Evolutionary conservation across 1,284 basidiomycete genomes (phyloP).

Genomic region (Cryptococcus amylolentus): DNA sequence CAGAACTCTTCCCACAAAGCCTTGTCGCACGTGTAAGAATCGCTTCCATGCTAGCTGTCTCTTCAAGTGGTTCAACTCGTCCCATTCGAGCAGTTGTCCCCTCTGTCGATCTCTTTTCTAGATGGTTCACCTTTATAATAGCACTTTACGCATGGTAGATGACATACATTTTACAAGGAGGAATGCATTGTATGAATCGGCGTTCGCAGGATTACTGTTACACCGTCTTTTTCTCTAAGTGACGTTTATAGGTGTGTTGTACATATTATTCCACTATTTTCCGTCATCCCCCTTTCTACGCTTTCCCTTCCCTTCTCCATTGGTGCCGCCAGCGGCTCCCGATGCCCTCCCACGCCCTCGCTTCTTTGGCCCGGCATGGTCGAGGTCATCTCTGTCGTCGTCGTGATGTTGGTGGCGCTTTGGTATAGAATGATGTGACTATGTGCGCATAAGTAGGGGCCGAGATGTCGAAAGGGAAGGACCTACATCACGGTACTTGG

Average conservation of each 20-base stretch:
- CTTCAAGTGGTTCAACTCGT: conserved; percentile 92
- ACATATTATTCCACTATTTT: background rate
- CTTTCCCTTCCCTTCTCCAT: conserved; percentile 2
- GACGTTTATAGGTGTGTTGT: background rate
- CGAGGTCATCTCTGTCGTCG: conserved; percentile 9
- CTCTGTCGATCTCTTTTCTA: conserved; percentile 67
- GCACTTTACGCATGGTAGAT: background rate
- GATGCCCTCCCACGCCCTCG: conserved; percentile 14
- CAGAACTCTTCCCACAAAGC: conserved; percentile 80
- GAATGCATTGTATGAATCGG: background rate
- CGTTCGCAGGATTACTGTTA: too few species aligned
- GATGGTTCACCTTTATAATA: background rate
- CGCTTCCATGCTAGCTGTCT: conserved; percentile 89
- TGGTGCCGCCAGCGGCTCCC: background rate
- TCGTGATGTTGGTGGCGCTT: conserved; percentile 8
- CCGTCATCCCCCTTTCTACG: conserved; percentile 9
- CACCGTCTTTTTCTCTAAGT: background rate
- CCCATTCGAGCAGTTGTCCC: conserved; percentile 83
- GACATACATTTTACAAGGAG: background rate
- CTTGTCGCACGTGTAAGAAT: conserved; percentile 93
- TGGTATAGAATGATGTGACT: conserved; percentile 16
- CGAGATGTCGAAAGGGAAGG: background rate
- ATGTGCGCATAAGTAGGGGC: background rate
- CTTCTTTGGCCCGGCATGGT: conserved; percentile 6
- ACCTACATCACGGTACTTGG: conserved; percentile 76